Evolutionary conservation across 2,329 filamentous ascomycete genomes (phyloP), one percentile per base, ranked within the genome.

Genomic region (Microsporum canis): DNA sequence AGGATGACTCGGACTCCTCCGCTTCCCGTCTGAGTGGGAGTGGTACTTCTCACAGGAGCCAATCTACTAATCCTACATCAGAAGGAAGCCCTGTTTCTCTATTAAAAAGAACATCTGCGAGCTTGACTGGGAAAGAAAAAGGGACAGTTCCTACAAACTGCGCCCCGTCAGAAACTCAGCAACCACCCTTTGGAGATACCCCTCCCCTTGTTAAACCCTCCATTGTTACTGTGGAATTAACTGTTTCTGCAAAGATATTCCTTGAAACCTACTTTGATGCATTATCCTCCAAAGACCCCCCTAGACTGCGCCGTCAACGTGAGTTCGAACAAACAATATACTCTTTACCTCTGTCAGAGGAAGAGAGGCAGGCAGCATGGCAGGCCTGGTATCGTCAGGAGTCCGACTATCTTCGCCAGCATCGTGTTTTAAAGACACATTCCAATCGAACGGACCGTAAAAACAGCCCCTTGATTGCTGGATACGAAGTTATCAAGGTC

Each of bases 181-280:
- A 39, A 8, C 27, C 41, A 29, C 51, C 51, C 31, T 45, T 43
- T 29, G 43, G 62, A 23, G 65, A 65, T 51, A 58, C 58, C 31
- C 61, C 66, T 7, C 41, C 58, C 39, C 38, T 61, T 14, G 41
- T 65, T 47, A 56, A 65, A 5, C 71, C 73, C 0, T 75, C 75
- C 2, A 73, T 77, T 56, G 59, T 72, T 12, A 95, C 91, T 0
- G 86, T 90, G 0, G 92, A 97, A 74, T 84, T 82, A 63, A 83
- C 86, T 2, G 85, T 90, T 0, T 87, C 89, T 0, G 87, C 89
- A 49, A 96, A 95, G 71, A 84, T 95, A 23, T 95, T 85, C 67
- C 80, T 97, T 7, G 94, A 97, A 72, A 89, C 85, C 0, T 84
- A 91, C 68, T 96, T 88, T 76, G 87, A 91, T 66, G 78, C 84